phyloP scores from a whole-genome alignment of 768 basidiomycete species.

The Holtermanniella nyarrowii region DNA sequence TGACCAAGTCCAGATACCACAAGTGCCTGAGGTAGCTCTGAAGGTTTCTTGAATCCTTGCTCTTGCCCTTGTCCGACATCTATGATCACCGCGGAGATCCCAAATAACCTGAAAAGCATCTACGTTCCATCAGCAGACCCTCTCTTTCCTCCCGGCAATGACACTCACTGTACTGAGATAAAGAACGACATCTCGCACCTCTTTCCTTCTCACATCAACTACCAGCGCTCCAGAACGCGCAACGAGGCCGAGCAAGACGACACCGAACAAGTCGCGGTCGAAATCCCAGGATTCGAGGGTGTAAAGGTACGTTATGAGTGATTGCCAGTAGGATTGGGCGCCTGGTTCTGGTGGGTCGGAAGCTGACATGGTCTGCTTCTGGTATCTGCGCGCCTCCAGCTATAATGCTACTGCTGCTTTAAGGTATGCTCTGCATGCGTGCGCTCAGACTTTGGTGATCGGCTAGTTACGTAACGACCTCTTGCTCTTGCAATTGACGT shows the following conservation, averaged over 20 bases:
- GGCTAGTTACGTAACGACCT: too few species aligned
- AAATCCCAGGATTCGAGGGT: not conserved
- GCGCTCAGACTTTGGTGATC: too few species aligned
- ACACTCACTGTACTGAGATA: not conserved
- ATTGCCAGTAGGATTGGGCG: too few species aligned
- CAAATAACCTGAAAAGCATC: not conserved
- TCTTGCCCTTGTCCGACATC: too few species aligned
- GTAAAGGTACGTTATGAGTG: not conserved
- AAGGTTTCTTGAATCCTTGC: too few species aligned
- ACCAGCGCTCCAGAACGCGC: not conserved
- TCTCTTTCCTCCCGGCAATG: not conserved
- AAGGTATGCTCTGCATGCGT: too few species aligned
- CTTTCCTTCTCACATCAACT: not conserved
- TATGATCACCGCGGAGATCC: too few species aligned
- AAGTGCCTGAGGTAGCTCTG: not conserved
- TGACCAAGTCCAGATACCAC: not conserved
- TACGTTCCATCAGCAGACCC: not conserved
- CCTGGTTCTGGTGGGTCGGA: too few species aligned
- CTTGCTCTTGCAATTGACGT: too few species aligned
- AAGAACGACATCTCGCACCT: not conserved
- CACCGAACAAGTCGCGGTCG: not conserved
- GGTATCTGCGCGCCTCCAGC: too few species aligned
- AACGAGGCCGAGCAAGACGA: not conserved
- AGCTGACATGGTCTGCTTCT: too few species aligned
- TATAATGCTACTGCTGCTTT: too few species aligned